Evolutionary conservation across 2,329 filamentous ascomycete species (phyloP).

Genomic region (Hypoxylon sp.): DNA sequence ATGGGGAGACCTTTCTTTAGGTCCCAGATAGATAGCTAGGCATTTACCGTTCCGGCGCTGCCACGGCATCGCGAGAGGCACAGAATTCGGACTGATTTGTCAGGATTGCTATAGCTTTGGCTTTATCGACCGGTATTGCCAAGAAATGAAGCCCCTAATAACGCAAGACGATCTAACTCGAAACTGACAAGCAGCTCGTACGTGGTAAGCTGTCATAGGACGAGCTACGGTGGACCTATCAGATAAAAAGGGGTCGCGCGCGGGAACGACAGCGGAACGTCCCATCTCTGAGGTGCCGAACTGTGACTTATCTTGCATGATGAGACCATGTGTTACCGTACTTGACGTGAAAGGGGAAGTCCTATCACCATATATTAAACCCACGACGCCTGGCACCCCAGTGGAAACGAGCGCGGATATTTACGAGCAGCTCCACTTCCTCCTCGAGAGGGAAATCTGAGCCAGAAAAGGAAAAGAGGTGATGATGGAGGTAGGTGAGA

Average conservation of each 20-base stretch:
- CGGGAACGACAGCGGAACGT: background rate
- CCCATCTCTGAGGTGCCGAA: background rate
- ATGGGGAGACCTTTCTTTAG: conserved; percentile 1
- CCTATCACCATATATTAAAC: background rate
- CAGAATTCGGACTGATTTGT: conserved; percentile 4
- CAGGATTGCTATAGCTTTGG: conserved; percentile 7
- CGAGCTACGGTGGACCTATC: conserved; percentile 2
- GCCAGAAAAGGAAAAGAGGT: too few species aligned
- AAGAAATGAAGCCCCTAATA: conserved; percentile 20
- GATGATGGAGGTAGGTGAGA: background rate
- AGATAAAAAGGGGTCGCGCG: conserved; percentile 13
- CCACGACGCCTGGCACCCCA: background rate
- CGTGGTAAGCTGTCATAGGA: conserved; percentile 4
- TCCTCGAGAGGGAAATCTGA: too few species aligned
- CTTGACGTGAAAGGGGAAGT: too few species aligned
- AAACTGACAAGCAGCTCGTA: background rate
- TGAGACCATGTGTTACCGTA: background rate
- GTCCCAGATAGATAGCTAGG: conserved; percentile 17
- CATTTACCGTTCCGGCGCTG: conserved; percentile 16
- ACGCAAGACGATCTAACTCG: background rate
- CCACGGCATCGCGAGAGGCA: conserved; percentile 12
- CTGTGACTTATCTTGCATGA: background rate
- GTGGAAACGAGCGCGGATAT: too few species aligned
- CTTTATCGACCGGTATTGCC: conserved; percentile 18
- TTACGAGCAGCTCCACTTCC: too few species aligned